Conservation (phyloP, 306 rosid species). For the Betula pendula region DNA sequence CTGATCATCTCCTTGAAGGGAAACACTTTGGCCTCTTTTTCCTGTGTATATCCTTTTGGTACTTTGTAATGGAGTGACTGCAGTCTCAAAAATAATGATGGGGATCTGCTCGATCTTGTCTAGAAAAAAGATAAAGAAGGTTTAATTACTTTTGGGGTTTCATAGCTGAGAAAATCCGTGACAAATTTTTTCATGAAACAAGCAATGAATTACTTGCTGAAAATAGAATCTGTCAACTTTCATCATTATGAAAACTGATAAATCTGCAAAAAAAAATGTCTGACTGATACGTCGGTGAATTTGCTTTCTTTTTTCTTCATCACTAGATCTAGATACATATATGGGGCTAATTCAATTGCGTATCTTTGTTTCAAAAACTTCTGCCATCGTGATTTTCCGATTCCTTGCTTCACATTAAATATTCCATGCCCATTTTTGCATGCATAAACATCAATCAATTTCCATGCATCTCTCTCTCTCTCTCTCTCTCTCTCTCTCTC, state of each 20-base stretch:
- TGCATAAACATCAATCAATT: constrained; percentile 32
- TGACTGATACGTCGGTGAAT: constrained; percentile 48
- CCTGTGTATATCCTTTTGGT: not conserved
- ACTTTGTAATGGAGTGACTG: constrained; percentile 41
- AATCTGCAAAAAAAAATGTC: constrained; percentile 57
- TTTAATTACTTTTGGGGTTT: constrained; percentile 36
- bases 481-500: not conserved
- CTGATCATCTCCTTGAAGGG: constrained; percentile 11
- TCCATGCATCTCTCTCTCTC: constrained; percentile 23
- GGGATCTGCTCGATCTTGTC: constrained; percentile 44
- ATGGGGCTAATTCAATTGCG: constrained; percentile 28
- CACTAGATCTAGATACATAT: constrained; percentile 19
- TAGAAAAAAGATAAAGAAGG: constrained; percentile 43
- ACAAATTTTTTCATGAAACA: constrained; percentile 39
- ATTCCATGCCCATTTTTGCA: constrained; percentile 30
- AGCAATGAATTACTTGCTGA: constrained; percentile 37
- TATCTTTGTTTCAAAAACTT: constrained; percentile 32
- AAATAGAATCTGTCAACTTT: constrained; percentile 42
- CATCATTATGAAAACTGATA: constrained; percentile 69
- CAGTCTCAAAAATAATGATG: constrained; percentile 77
- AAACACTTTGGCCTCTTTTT: constrained; percentile 1
- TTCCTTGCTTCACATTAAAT: constrained; percentile 12
- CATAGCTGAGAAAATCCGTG: constrained; percentile 54
- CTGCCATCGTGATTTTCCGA: constrained; percentile 28
- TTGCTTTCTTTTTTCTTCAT: constrained; percentile 47